phyloP scores from a whole-genome alignment of 78 protist genomes.

The Anaeramoeba flamelloides region DNA sequence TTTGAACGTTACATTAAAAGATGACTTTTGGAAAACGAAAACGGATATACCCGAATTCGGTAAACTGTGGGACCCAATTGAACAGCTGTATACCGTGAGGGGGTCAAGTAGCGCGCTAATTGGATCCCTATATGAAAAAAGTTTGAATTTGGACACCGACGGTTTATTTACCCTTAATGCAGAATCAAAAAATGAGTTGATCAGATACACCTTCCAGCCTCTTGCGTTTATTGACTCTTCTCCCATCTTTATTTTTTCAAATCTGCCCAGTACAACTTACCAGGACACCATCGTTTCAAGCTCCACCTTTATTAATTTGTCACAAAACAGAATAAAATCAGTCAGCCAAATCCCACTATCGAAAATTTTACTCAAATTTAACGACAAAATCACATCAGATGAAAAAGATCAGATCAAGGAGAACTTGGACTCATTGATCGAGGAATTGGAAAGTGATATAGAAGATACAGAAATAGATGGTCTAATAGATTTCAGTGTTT shows the following conservation, averaged over 20 bases:
- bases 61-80: neutral
- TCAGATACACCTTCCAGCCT: neutral
- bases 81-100: neutral
- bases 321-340: neutral
- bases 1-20: slow-evolving; percentile 2
- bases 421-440: neutral
- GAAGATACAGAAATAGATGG: neutral
- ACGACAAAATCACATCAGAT: neutral
- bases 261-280: neutral
- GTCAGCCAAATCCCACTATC: neutral
- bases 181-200: neutral
- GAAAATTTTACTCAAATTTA: neutral
- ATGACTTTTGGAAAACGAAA: neutral
- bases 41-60: neutral
- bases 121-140: neutral
- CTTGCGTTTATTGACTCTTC: neutral
- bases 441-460: too few relatives aligned
- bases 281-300: neutral
- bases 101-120: slow-evolving; percentile 1
- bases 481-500: neutral
- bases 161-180: neutral
- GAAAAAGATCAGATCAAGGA: neutral
- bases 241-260: neutral
- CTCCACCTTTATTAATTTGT: neutral
- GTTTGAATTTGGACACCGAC: neutral